Evolutionary conservation across 768 basidiomycete species (phyloP).

Genomic region (Phylloporus sp.): DNA sequence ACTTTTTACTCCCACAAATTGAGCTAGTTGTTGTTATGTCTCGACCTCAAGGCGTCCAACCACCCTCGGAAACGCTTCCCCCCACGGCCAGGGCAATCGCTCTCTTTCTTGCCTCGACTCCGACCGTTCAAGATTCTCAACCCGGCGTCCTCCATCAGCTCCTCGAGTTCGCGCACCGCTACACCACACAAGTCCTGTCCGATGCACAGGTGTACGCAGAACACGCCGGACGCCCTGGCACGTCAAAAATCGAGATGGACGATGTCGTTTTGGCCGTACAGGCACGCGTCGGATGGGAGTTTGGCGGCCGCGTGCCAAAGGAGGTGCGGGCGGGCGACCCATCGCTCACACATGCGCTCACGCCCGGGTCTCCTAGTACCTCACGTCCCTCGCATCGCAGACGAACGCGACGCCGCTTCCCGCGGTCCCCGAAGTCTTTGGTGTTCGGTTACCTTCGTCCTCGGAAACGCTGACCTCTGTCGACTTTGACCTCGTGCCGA

Average conservation of each 20-base stretch:
- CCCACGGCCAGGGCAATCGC: conserved; percentile 82
- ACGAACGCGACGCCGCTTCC: conserved; percentile 79
- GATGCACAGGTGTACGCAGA: conserved; percentile 87
- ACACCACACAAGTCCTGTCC: conserved; percentile 75
- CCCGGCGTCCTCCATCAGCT: conserved; percentile 84
- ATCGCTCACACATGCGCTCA: not conserved
- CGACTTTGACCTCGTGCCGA: conserved; percentile 84
- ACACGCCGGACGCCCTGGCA: conserved; percentile 68
- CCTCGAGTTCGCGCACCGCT: conserved; percentile 81
- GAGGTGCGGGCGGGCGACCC: conserved; percentile 59
- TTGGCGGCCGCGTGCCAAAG: conserved; percentile 83
- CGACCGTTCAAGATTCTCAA: conserved; percentile 80
- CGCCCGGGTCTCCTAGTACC: conserved; percentile 45
- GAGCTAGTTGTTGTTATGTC: conserved; percentile 31
- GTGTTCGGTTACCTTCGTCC: conserved; percentile 68
- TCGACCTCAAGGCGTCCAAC: conserved; percentile 30
- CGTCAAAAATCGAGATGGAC: conserved; percentile 69
- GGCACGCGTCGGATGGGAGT: conserved; percentile 89
- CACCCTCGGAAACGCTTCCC: conserved; percentile 61
- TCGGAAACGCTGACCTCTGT: conserved; percentile 71
- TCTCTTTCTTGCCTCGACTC: conserved; percentile 75
- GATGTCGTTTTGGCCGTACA: conserved; percentile 79
- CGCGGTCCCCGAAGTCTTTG: conserved; percentile 83
- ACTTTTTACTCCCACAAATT: not conserved
- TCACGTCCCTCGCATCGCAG: conserved; percentile 74